phyloP scores from a whole-genome alignment of 352 stramenopile genomes.

The Globisporangium paroecandrum region DNA sequence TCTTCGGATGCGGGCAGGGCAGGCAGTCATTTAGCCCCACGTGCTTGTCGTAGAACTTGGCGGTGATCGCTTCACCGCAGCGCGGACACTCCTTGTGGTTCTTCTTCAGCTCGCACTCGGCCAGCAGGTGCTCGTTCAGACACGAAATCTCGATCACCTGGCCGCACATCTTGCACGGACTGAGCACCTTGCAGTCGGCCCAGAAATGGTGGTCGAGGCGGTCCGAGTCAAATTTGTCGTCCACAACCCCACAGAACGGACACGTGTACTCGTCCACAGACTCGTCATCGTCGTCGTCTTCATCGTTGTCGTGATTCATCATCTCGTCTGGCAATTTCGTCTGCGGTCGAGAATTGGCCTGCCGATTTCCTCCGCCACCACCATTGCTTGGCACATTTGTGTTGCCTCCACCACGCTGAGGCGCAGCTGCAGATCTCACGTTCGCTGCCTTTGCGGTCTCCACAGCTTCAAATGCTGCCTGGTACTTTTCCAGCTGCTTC shows the following conservation, averaged over 20 bases:
- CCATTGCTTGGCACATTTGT: neutral
- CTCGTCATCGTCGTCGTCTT: conserved; percentile 60
- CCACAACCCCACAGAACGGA: conserved; percentile 88
- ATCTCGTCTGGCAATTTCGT: conserved; percentile 20
- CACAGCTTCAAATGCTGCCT: conserved; percentile 77
- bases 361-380: neutral
- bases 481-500: conserved; percentile 92
- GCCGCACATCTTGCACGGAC: conserved; percentile 89
- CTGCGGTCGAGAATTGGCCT: conserved; percentile 15
- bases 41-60: conserved; percentile 83
- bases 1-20: conserved; percentile 47
- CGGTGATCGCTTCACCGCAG: conserved; percentile 82
- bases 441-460: conserved; percentile 39
- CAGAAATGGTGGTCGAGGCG: conserved; percentile 91
- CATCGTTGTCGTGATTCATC: conserved; percentile 32
- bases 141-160: conserved; percentile 91
- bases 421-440: conserved; percentile 14
- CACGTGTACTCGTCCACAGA: conserved; percentile 87
- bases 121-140: conserved; percentile 89
- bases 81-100: conserved; percentile 80
- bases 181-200: conserved; percentile 89
- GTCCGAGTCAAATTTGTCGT: conserved; percentile 87
- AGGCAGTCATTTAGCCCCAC: conserved; percentile 71
- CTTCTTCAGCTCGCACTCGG: conserved; percentile 83
- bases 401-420: conserved; percentile 7